Base-by-base conservation (phyloP, 1,139 yeast genomes). In the Yamadazyma triangularis region DNA sequence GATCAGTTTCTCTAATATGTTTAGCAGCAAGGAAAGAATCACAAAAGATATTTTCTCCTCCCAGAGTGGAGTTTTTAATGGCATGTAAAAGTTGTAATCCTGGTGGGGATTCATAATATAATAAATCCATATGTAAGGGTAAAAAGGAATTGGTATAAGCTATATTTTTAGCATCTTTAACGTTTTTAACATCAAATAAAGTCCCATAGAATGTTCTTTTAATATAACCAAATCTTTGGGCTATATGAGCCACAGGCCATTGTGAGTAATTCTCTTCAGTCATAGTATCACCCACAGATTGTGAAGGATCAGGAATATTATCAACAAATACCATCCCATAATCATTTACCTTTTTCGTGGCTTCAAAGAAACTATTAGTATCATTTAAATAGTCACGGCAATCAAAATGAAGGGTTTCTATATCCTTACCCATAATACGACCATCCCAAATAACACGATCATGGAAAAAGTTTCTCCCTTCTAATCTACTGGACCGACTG, bases 71-170 rank as follows among this genome's bases (percentile, higher is more conserved):
- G 51, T 84, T 84, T 30, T 74, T 65, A 29, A 84, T 71, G 31
- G 77, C 70, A 45, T 84, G 93, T 27, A 85, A 63, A 23, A 83
- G 53, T 49, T 85, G 93, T 24, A 84, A 61, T 0, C 94, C 94
- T 0, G 95, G 95, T 2, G 93, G 93, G 8, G 88, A 78, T 51
- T 85, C 91, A 49, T 83, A 79, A 56, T 84, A 85, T 30, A 80
- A 65, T 25, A 85, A 64, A 45, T 85, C 94, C 86, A 82, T 84
- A 47, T 85, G 95, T 35, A 85, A 62, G 4, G 91, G 91, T 32
- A 85, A 64, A 41, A 76, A 77, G 2, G 70, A 70, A 30, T 70
- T 66, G 3, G 93, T 81, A 47, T 82, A 77, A 2, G 93, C 93
- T 29, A 84, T 79, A 42, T 85, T 83, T 33, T 71, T 76, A n/a